phyloP scores from a whole-genome alignment of 2,329 filamentous ascomycete genomes.

The Phialocephala sp. region DNA sequence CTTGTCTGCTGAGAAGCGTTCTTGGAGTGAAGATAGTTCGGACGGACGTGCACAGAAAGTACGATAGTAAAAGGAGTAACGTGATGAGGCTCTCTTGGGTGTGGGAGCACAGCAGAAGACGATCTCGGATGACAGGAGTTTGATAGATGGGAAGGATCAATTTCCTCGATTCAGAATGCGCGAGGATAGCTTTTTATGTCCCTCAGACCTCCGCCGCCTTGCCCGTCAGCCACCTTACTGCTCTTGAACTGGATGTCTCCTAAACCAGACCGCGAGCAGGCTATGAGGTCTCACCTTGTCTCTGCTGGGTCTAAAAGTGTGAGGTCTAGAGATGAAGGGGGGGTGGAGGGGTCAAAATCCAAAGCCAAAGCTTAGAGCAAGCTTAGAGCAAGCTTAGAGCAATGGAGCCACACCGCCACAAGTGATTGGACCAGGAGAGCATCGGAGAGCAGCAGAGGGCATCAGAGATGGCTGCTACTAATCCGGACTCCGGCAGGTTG shows the following conservation, averaged over 20 bases:
- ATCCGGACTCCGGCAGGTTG: conserved; percentile 1
- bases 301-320: conserved; percentile 21
- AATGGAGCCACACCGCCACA: conserved; percentile 10
- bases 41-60: neutral
- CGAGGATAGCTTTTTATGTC: conserved; percentile 33
- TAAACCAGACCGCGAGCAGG: conserved; percentile 24
- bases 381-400: neutral
- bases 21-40: neutral
- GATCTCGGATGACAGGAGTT: conserved; percentile 26
- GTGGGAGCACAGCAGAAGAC: conserved; percentile 31
- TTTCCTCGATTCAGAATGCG: conserved; percentile 27
- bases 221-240: conserved; percentile 31
- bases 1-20: neutral
- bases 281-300: conserved; percentile 34
- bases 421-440: conserved; percentile 2
- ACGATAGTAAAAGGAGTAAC: conserved; percentile 16
- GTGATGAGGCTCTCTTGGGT: conserved; percentile 28
- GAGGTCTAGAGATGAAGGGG: conserved; percentile 18
- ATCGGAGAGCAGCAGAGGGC: too few relatives aligned
- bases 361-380: neutral
- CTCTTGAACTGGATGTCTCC: conserved; percentile 35
- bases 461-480: conserved; percentile 9
- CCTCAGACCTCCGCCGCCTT: conserved; percentile 23
- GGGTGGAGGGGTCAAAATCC: conserved; percentile 8
- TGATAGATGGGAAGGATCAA: conserved; percentile 25